Evolutionary conservation across 2,329 filamentous ascomycete species (phyloP), one percentile per base, ranked within the genome.

Genomic region (Aspergillus pseudoviridinutans): DNA sequence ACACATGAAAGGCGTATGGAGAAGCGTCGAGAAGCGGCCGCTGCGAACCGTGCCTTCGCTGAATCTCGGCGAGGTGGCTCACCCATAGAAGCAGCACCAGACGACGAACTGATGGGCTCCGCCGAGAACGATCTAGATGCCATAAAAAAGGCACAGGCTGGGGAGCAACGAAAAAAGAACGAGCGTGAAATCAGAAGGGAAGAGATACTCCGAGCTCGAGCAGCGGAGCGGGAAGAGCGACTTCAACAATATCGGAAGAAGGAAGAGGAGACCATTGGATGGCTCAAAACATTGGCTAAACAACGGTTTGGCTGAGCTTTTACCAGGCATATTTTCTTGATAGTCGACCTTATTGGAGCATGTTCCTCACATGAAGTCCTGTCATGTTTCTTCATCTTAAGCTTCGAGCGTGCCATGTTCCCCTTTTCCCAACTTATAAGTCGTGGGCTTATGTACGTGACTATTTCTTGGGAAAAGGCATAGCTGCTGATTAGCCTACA

Each of bases 1-100:
- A 90, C 89, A 1, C 86, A 87, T 49, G 93, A 96, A 76, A 86
- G 93, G 10, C 84, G 86, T 68, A 81, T 97, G 1, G 93, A 99
- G 78, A 97, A 97, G 82, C 88, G 87, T 62, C 83, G 82, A 35
- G 88, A 89, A 61, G 79, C 84, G 4, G 88, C 89, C 29, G 87
- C 88, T 6, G 85, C 87, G 63, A 87, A 95, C 78, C 84, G 86
- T 27, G 82, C 84, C 10, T 96, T 96, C 69, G 79, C 78, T 8
- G 71, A 75, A 78, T 85, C 57, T 80, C 92, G 62, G 70, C 79
- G 63, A 3, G 77, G 76, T 22, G 86, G 82, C 61, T 87, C 86
- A 12, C 84, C 87, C 0, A 81, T 74, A 61, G 82, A 79, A 20
- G 89, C 90, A 50, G 81, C 91, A 0, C 82, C 82, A 0, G 92